Evolutionary conservation across 495 filamentous ascomycete species (phyloP), one percentile per base, ranked within the genome.

Genomic region (Penicillium argentinense): DNA sequence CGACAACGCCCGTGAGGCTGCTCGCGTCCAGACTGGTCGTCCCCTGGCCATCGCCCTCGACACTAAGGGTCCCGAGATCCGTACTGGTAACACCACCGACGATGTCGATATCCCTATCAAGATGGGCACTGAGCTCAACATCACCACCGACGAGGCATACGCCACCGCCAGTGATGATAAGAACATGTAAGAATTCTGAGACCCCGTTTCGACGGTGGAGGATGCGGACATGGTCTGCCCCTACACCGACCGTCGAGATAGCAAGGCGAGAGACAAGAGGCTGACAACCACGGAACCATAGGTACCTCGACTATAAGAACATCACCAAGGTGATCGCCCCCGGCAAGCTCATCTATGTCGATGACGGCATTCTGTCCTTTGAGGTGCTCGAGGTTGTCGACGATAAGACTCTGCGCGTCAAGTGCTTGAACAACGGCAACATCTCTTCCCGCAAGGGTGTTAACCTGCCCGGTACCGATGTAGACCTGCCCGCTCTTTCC

Each of bases 241-340:
- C n/a, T n/a, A n/a, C n/a, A n/a, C n/a, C 6, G 34, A 28, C 39
- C 25, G 3, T 9, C 8, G 11, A 8, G 3, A 14, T 26, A 11
- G 22, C 25, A 16, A 23, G 5, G 12, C 5, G 19, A 6, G 21
- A 24, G 22, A 33, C 18, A 19, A 7, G 36, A 24, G 39, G 42
- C 56, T 62, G 49, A 62, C 51, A 13, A 32, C 8, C 24, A 14
- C 26, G 18, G 17, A 37, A 49, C 34, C 43, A 38, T 50, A 96
- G 91, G 90, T 95, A 90, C 57, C 87, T 98, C 60, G 93, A 98
- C 77, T 98, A 98, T 75, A 92, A 91, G 84, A 98, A 98, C 80
- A 96, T 98, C 78, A 96, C 93, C 74, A 95, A 91, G 74, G 91
- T 98, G 61, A 97, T 98, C 67, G 67, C 84, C 54, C 72, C 80